Evolutionary conservation across 2,329 filamentous ascomycete genomes (phyloP).

Genomic region (Xylariaceae sp.): DNA sequence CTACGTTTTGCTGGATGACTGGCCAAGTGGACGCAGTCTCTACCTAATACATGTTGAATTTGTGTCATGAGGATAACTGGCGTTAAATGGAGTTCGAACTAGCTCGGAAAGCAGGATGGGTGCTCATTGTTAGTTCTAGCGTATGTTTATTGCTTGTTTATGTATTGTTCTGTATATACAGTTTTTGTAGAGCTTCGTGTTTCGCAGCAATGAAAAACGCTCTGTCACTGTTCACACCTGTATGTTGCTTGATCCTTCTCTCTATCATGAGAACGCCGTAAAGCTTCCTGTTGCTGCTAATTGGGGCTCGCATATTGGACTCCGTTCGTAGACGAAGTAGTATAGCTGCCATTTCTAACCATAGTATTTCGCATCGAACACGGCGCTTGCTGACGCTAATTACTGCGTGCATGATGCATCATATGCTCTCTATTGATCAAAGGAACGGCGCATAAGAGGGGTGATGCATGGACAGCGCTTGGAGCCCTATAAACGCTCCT

Average conservation of each 20-base stretch:
- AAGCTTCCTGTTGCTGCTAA: not conserved
- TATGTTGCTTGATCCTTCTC: not conserved
- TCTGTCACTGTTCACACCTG: slow-evolving; percentile 6
- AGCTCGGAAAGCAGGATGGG: not conserved
- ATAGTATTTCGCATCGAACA: too few relatives aligned
- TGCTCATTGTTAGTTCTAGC: not conserved
- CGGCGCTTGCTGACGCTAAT: slow-evolving; percentile 20
- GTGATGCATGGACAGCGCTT: slow-evolving; percentile 1
- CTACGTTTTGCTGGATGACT: not conserved
- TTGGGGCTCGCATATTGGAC: too few relatives aligned
- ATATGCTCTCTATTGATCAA: not conserved
- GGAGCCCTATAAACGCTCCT: slow-evolving; percentile 7
- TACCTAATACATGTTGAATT: slow-evolving; percentile 20
- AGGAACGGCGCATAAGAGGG: not conserved
- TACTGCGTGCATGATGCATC: slow-evolving; percentile 16
- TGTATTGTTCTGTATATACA: slow-evolving; percentile 29
- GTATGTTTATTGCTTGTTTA: slow-evolving; percentile 14
- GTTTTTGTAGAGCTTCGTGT: slow-evolving; percentile 11
- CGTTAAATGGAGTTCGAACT: slow-evolving; percentile 16
- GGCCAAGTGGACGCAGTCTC: not conserved
- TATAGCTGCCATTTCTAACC: too few relatives aligned
- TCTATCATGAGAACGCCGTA: too few relatives aligned
- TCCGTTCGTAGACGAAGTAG: too few relatives aligned
- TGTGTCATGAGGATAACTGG: slow-evolving; percentile 16
- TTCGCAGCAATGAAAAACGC: slow-evolving; percentile 19